Evolutionary conservation across 2,329 filamentous ascomycete species (phyloP), one percentile per base, ranked within the genome.

Genomic region (Hypoxylon sp.): DNA sequence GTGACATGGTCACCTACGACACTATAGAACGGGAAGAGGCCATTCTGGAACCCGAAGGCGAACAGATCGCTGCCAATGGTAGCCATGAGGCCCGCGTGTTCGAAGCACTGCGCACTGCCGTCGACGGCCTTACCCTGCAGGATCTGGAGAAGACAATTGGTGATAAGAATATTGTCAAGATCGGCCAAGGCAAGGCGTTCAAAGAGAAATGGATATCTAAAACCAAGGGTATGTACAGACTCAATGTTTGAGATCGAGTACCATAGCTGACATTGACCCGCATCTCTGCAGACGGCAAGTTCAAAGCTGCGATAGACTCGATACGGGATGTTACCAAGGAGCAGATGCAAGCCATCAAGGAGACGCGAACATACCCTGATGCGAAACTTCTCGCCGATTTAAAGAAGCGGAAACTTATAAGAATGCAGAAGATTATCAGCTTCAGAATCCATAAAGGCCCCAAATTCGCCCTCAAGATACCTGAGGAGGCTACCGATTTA

Each of bases 131-230:
- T 80, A 92, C 92, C 72, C 91, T 98, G 67, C 83, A 87, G 71
- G 92, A 95, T 72, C 83, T 94, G 63, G 87, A 91, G 81, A 84
- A 83, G 78, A 84, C 83, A 60, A 90, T 95, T 71, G 91, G 92
- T 62, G 89, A 92, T 80, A 92, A 93, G 80, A 90, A 84, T 52
- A 91, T 88, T 48, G 86, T 91, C 54, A 95, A 93, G 83, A 85
- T 98, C 67, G 96, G 96, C n/a, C 92, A 96, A 79, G 94, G 94
- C 75, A 97, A 96, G 83, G 95, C 95, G 35, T 97, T 98, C 85
- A 97, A 88, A 78, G 87, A 90, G 80, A 91, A 90, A 78, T 92
- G 90, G 90, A 91, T 92, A 70, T 79, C 81, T 11, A 91, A 89
- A 81, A 87, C 85, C 70, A 68, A 68, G 42, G 68, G 68, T 68